Evolutionary conservation across 2,329 filamentous ascomycete genomes (phyloP).

Genomic region (Phoma herbarum): DNA sequence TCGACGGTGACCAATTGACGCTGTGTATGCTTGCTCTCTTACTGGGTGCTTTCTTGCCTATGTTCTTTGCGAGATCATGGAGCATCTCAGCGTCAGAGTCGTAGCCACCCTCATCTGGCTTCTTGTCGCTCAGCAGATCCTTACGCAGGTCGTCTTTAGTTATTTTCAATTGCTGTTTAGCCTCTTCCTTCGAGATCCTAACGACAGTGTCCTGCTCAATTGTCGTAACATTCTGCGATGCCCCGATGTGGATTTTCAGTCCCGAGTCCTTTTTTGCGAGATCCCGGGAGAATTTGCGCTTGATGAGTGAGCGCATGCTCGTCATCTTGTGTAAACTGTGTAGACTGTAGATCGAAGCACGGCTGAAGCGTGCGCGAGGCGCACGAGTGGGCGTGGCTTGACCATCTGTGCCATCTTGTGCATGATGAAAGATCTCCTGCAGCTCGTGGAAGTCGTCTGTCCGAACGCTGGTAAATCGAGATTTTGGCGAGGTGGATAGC

Average conservation of each 20-base stretch:
- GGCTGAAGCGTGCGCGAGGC: slow-evolving; percentile 33
- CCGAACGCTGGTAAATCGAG: slow-evolving; percentile 42
- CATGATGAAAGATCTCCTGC: slow-evolving; percentile 46
- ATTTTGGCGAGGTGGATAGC: slow-evolving; percentile 29
- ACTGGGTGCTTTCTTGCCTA: slow-evolving; percentile 40
- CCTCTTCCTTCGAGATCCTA: slow-evolving; percentile 30
- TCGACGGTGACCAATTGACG: slow-evolving; percentile 45
- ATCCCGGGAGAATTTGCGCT: slow-evolving; percentile 45
- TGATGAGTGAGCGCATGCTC: slow-evolving; percentile 47
- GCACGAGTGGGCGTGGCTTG: slow-evolving; percentile 26
- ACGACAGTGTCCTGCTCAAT: slow-evolving; percentile 35
- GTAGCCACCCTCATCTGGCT: slow-evolving; percentile 47
- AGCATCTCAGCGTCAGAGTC: slow-evolving; percentile 51
- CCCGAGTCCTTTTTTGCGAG: slow-evolving; percentile 26
- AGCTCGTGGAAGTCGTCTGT: slow-evolving; percentile 47
- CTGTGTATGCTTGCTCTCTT: slow-evolving; percentile 49
- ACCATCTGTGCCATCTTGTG: slow-evolving; percentile 24
- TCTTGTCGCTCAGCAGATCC: slow-evolving; percentile 45
- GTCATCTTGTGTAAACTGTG: slow-evolving; percentile 48
- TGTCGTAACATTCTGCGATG: slow-evolving; percentile 17
- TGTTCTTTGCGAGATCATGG: slow-evolving; percentile 42
- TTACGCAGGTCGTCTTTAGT: slow-evolving; percentile 45
- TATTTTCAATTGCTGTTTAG: slow-evolving; percentile 39
- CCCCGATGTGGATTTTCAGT: slow-evolving; percentile 10
- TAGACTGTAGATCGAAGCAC: slow-evolving; percentile 43